These are phyloP conservation scores for Cladobotryum protrusum DNA, from an alignment of 2,329 filamentous ascomycete genomes.

Conservation along the genomic window DNA sequence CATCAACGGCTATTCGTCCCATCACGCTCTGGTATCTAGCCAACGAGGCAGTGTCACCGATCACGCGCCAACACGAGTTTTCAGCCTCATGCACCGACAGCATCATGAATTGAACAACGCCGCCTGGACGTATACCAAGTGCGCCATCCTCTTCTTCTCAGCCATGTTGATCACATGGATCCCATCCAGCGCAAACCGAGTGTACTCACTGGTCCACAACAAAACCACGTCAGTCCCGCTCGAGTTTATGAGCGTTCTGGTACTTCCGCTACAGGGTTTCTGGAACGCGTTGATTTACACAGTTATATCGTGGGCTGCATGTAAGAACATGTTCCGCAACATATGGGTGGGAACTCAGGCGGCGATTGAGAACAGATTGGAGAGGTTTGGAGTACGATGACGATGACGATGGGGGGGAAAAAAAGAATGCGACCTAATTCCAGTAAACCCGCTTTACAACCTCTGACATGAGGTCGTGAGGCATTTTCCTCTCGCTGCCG, in stretches of 20 bases:
- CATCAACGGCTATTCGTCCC: neutral
- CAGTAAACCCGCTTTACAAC: no score
- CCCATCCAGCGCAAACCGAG: slow-evolving; percentile 63
- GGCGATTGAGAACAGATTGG: no score
- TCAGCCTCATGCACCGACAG: slow-evolving; percentile 14
- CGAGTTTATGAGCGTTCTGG: slow-evolving; percentile 60
- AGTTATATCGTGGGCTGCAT: slow-evolving; percentile 55
- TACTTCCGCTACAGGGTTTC: slow-evolving; percentile 69
- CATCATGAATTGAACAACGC: slow-evolving; percentile 48
- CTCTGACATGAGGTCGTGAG: no score
- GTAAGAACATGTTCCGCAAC: slow-evolving; percentile 27
- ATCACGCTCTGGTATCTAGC: slow-evolving; percentile 13
- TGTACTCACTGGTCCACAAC: slow-evolving; percentile 56
- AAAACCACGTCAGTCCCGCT: slow-evolving; percentile 46
- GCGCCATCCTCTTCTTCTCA: slow-evolving; percentile 58
- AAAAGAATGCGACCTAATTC: no score
- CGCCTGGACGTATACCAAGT: slow-evolving; percentile 59
- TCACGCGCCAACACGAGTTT: neutral
- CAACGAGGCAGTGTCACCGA: slow-evolving; percentile 25
- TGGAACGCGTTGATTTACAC: slow-evolving; percentile 72
- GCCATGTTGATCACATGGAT: slow-evolving; percentile 64
- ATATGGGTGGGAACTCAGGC: slow-evolving; percentile 1
- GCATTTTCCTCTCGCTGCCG: no score
- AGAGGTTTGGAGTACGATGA: no score
- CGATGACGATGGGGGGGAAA: no score